A percentile compares a stretch with the other conserved stretches of the same genome.
phyloP scores from a whole-genome alignment of 164 flowering plant genomes.

The Pachysandra terminalis region DNA sequence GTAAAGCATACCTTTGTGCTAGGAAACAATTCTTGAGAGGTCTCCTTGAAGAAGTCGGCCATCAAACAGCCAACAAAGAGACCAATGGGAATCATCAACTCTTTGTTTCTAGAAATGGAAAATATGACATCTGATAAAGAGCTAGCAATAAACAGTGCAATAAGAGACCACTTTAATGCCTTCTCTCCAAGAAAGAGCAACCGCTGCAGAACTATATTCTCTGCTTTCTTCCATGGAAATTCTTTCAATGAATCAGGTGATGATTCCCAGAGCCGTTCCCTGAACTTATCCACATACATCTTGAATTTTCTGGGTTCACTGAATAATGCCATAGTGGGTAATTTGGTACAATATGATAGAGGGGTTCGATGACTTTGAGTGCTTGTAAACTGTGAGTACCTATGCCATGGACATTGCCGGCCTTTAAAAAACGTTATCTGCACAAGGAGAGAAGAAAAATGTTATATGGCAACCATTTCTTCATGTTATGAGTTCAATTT shows the following conservation, averaged over 20 bases:
- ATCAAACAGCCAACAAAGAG: constrained; percentile 50
- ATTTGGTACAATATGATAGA: constrained; percentile 12
- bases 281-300: constrained; percentile 19
- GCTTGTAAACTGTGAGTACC: neutral
- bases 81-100: constrained; percentile 63
- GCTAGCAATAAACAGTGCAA: constrained; percentile 29
- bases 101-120: constrained; percentile 46
- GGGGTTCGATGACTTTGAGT: neutral
- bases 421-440: constrained; percentile 13
- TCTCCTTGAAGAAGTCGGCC: constrained; percentile 51
- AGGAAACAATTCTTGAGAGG: constrained; percentile 30
- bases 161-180: constrained; percentile 47
- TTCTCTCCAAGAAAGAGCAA: constrained; percentile 31
- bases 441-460: neutral
- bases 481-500: too few species aligned
- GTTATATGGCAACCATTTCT: too few species aligned
- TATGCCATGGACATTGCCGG: neutral
- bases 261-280: constrained; percentile 29
- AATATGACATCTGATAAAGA: constrained; percentile 40
- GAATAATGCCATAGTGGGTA: constrained; percentile 22
- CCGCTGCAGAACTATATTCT: constrained; percentile 22
- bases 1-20: constrained; percentile 27
- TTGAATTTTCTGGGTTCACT: constrained; percentile 23
- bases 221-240: constrained; percentile 63
- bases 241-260: constrained; percentile 43